Percentiles rank a stretch among this genome's conserved stretches.
phyloP scores from a whole-genome alignment of 257 asterid species.

The Ballota nigra region DNA sequence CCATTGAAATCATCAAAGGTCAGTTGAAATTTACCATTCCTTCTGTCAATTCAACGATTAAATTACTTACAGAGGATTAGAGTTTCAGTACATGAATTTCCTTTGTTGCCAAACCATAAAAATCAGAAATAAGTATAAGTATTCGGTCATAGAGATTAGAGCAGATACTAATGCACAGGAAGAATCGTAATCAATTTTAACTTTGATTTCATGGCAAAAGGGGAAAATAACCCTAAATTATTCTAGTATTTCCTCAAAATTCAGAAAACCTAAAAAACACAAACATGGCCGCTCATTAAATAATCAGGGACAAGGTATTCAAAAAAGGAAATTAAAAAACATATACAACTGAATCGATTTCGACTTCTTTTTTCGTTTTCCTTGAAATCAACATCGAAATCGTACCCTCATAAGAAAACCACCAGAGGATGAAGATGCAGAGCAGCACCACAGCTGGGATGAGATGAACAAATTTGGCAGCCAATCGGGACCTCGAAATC shows the following conservation, averaged over 20 bases:
- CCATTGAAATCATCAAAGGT: not conserved
- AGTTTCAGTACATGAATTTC: not conserved
- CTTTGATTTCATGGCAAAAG: not conserved
- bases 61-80: not conserved
- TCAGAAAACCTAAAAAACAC: not conserved
- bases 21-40: not conserved
- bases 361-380: not conserved
- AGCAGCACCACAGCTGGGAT: constrained; percentile 39
- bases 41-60: not conserved
- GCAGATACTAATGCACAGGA: not conserved
- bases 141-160: not conserved
- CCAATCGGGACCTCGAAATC: constrained; percentile 8
- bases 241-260: not conserved
- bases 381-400: not conserved
- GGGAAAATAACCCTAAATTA: not conserved
- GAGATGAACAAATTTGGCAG: constrained; percentile 35
- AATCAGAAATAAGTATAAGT: not conserved
- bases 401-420: constrained; percentile 48
- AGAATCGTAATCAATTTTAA: not conserved
- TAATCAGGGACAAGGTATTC: not conserved
- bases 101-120: not conserved
- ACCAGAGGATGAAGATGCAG: constrained; percentile 57
- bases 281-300: not conserved
- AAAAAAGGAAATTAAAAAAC: not conserved
- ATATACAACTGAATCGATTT: not conserved